Base-by-base conservation (phyloP, 2,329 filamentous ascomycete genomes). In the Diaporthe caulivora region DNA sequence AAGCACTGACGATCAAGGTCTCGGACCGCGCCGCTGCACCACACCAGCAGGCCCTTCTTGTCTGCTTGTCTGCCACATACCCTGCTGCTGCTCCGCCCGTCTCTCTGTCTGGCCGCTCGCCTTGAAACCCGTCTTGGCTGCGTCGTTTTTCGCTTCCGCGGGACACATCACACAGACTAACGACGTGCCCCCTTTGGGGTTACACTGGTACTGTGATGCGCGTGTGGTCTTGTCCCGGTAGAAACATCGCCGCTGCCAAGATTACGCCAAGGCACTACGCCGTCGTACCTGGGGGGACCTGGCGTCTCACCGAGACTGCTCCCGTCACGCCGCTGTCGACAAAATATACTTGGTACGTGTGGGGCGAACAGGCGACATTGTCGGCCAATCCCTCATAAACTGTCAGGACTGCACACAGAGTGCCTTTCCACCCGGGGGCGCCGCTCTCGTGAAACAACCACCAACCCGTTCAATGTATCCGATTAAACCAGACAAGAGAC, bases 1-100 rank as follows among this genome's bases (percentile, higher is more conserved):
- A 54, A n/a, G 55, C 55, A 58, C 29, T 37, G 68, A 53, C 29
- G 34, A 42, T 51, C 57, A 54, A 34, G 67, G 70, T 72, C 58
- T 67, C 70, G 70, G 70, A 72, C 58, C 70, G 70, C 58, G 31
- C 70, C 70, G 70, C 70, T 62, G 29, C 26, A 64, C 70, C 58
- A 60, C 53, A 60, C 53, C 47, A 65, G 9, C 5, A 34, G n/a
- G 21, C 42, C 62, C 42, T 64, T 26, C 13, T 18, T 26, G 31
- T 13, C 34, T 58, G 57, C 40, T 44, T 47, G 40, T 47, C 44
- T 62, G 58, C 58, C 58, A 47, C 40, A 62, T 21, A 40, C 40
- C 24, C 31, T 21, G 18, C 18, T 34, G 53, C 51, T 54, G 29
- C 24, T 24, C 31, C 34, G 34, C n/a, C 21, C 34, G 24, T 26